These are phyloP conservation scores for Xeromyces bisporus DNA, from an alignment of 495 filamentous ascomycete genomes.

Conservation along the genomic window DNA sequence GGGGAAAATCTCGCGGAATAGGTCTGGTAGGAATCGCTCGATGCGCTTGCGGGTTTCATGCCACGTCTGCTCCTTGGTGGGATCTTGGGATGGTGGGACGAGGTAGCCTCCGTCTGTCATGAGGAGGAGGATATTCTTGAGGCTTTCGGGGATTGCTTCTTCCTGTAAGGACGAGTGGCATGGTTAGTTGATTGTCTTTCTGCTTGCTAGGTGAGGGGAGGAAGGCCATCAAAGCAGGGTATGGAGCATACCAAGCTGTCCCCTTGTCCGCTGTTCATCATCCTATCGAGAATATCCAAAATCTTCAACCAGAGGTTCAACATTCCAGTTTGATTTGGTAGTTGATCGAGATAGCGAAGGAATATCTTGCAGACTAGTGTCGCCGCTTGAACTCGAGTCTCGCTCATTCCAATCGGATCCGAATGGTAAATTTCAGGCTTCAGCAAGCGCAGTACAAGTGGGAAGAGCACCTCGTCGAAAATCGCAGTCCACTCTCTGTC, in stretches of 20 bases:
- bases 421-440: slow-evolving; percentile 93
- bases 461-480: slow-evolving; percentile 88
- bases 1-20: slow-evolving; percentile 40
- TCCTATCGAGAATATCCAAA: slow-evolving; percentile 81
- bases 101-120: slow-evolving; percentile 86
- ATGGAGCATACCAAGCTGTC: slow-evolving; percentile 57
- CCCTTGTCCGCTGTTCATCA: slow-evolving; percentile 93
- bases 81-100: slow-evolving; percentile 39
- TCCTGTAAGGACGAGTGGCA: slow-evolving; percentile 41
- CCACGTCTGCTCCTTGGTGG: slow-evolving; percentile 35
- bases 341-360: slow-evolving; percentile 74
- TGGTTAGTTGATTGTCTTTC: too few species aligned
- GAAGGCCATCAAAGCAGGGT: neutral
- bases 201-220: slow-evolving; percentile 8
- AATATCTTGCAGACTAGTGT: slow-evolving; percentile 90
- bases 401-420: slow-evolving; percentile 85
- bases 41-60: slow-evolving; percentile 68
- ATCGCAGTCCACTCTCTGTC: slow-evolving; percentile 89
- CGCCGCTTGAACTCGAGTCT: slow-evolving; percentile 83
- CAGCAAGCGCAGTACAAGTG: slow-evolving; percentile 72
- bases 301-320: slow-evolving; percentile 85
- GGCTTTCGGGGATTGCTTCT: slow-evolving; percentile 84
- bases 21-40: slow-evolving; percentile 71
- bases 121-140: slow-evolving; percentile 93
- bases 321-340: slow-evolving; percentile 81